Conservation (phyloP, 495 filamentous ascomycete genomes). For the Xylona heveae region DNA sequence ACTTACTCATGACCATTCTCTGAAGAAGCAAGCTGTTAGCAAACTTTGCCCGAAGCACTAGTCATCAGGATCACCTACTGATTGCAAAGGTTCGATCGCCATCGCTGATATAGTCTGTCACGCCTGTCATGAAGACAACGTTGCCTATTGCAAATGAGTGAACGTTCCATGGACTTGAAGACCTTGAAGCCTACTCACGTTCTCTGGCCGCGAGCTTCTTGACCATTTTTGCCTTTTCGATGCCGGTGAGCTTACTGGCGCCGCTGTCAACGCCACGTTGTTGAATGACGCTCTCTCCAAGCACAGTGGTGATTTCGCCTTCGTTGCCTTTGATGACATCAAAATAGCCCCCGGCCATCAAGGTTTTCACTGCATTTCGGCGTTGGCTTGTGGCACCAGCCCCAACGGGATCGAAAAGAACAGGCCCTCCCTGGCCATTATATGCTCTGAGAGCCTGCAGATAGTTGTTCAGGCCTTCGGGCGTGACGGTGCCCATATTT, state of each 20-base stretch:
- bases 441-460: constrained; percentile 48
- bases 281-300: constrained; percentile 26
- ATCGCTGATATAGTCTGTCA: constrained; percentile 58
- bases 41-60: background rate
- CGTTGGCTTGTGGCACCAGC: constrained; percentile 64
- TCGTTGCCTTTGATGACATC: constrained; percentile 92
- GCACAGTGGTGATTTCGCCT: constrained; percentile 61
- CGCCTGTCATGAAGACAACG: constrained; percentile 72
- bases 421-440: constrained; percentile 48
- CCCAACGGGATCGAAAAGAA: constrained; percentile 82
- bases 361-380: constrained; percentile 41
- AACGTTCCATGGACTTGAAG: background rate
- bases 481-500: constrained; percentile 83
- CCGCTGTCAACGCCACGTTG: constrained; percentile 83
- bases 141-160: constrained; percentile 14
- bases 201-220: constrained; percentile 42
- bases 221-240: constrained; percentile 38
- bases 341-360: constrained; percentile 59
- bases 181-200: constrained; percentile 14
- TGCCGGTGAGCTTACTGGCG: constrained; percentile 26
- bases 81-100: constrained; percentile 43
- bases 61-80: constrained; percentile 4
- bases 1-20: constrained; percentile 44
- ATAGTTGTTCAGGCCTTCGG: constrained; percentile 48
- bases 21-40: background rate